Evolutionary conservation across 257 asterid species (phyloP), one percentile per base, ranked within the genome.

Genomic region (Salvia rosmarinus): DNA sequence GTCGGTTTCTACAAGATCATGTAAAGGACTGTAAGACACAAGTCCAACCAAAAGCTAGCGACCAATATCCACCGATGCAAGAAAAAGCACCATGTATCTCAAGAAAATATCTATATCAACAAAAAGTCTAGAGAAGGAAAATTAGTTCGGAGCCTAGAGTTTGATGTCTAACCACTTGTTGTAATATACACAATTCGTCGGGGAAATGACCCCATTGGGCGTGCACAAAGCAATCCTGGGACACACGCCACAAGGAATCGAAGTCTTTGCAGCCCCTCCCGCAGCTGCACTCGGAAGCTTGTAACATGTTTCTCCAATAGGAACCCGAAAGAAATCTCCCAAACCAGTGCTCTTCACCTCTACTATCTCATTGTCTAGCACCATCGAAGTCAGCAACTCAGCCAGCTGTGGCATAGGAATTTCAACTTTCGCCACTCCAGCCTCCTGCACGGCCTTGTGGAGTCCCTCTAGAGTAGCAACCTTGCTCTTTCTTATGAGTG

Each of bases 261-360:
- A 70, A 61, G 76, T 83, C 72, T 61, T 71, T 2, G 65, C 81
- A 28, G 35, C 43, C 13, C 77, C 83, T 0, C 23, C 59, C 1
- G 7, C 46, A 32, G 56, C 84, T 6, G 72, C 75, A 6, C 73
- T 68, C 0, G 82, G 86, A 5, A 47, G 32, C 72, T 88, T 78
- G 59, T 85, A 92, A 74, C 97, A 90, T 12, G 51, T 14, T 1
- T 80, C 50, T 20, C 96, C 96, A 37, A 83, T 2, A 1, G 89
- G 86, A 51, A 93, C 75, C 0, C 82, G 69, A 64, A 69, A 81
- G 76, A 78, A 88, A 10, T 85, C 95, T 14, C 87, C 93, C 72
- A 84, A 50, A 25, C 97, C 97, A 0, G 82, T 88, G 79, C 97
- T 90, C 82, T 88, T 90, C 68, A 85, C 96, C 83, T 88, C 96